Percentiles rank a stretch among this genome's conserved stretches.
Conservation (phyloP, 2,329 filamentous ascomycete species). For the Colletotrichum costaricense region DNA sequence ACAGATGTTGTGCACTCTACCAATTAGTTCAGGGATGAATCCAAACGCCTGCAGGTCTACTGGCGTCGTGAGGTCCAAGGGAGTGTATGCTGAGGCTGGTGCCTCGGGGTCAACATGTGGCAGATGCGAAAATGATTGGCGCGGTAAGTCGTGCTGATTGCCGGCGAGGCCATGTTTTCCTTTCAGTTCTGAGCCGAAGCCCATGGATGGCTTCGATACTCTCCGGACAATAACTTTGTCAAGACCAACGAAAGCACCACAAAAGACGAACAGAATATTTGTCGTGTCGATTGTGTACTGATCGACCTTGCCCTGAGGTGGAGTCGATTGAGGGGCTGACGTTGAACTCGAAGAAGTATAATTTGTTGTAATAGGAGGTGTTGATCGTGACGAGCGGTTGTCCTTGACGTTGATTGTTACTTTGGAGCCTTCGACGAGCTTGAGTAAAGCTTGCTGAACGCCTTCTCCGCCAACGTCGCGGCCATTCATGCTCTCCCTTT, state of each 20-base stretch:
- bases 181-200: conserved; percentile 88
- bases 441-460: conserved; percentile 93
- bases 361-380: conserved; percentile 64
- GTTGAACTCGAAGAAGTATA: conserved; percentile 60
- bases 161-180: conserved; percentile 60
- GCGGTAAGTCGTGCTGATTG: conserved; percentile 71
- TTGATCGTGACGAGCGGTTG: conserved; percentile 69
- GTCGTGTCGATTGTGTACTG: conserved; percentile 87
- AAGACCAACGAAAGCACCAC: conserved; percentile 92
- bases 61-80: conserved; percentile 79
- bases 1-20: conserved; percentile 91
- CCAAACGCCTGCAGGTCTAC: conserved; percentile 85
- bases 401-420: conserved; percentile 91
- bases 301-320: conserved; percentile 64
- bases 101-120: conserved; percentile 60
- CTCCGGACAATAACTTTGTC: conserved; percentile 89
- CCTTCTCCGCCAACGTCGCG: conserved; percentile 97
- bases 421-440: conserved; percentile 96
- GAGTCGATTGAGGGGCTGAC: conserved; percentile 57
- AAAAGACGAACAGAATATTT: conserved; percentile 97
- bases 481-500: conserved; percentile 86
- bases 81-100: conserved; percentile 58
- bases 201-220: conserved; percentile 87
- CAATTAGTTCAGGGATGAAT: conserved; percentile 94
- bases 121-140: conserved; percentile 67